phyloP scores from a whole-genome alignment of 2,329 filamentous ascomycete species.

The Talaromyces sp. region DNA sequence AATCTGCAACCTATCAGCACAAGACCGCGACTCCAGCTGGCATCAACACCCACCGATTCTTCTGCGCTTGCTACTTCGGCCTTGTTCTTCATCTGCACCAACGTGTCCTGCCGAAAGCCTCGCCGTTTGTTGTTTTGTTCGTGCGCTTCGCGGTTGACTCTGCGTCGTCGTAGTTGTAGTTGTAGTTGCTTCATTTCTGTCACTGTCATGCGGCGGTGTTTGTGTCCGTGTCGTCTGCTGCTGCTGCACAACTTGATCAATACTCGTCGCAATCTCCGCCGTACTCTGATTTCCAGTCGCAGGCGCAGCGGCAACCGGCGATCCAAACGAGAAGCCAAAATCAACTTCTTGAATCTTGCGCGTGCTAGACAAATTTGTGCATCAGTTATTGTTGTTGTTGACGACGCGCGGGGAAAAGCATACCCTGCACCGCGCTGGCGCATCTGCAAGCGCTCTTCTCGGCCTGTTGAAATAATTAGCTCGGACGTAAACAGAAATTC shows the following conservation, averaged over 20 bases:
- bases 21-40: neutral
- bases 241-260: slow-evolving; percentile 12
- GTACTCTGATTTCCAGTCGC: slow-evolving; percentile 19
- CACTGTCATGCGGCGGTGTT: slow-evolving; percentile 4
- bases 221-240: slow-evolving; percentile 13
- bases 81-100: neutral
- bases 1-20: slow-evolving; percentile 1
- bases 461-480: slow-evolving; percentile 29
- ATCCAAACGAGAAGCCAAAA: slow-evolving; percentile 46
- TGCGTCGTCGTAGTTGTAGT: slow-evolving; percentile 10
- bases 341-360: slow-evolving; percentile 43
- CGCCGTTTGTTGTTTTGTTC: neutral
- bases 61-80: slow-evolving; percentile 9
- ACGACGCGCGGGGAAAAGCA: slow-evolving; percentile 26
- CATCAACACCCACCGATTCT: slow-evolving; percentile 4
- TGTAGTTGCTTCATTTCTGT: slow-evolving; percentile 15
- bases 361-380: slow-evolving; percentile 33
- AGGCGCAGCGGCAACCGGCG: slow-evolving; percentile 20
- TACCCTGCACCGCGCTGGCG: slow-evolving; percentile 54
- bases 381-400: slow-evolving; percentile 16
- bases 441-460: slow-evolving; percentile 51
- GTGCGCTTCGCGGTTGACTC: neutral
- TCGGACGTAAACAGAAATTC: neutral
- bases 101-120: neutral
- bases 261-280: slow-evolving; percentile 14